A percentile compares a stretch with the other conserved stretches of the same genome.
Evolutionary conservation across 2,329 filamentous ascomycete species (phyloP).

Genomic region (Ustilaginoidea virens): DNA sequence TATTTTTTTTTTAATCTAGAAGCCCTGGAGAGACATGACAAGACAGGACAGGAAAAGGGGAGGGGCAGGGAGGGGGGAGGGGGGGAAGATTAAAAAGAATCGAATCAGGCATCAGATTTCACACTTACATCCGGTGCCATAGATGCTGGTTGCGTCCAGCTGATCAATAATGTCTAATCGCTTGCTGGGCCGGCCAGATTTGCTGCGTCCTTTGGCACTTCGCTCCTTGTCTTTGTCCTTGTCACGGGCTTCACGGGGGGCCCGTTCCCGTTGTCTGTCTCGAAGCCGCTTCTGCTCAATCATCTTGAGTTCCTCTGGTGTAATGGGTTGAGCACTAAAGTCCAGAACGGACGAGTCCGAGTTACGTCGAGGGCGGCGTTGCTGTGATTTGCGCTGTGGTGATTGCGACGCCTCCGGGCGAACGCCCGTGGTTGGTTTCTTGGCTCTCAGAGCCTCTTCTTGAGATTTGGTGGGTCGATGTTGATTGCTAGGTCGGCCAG

Average conservation of each 20-base stretch:
- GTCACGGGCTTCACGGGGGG: conserved; percentile 23
- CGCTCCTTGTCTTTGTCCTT: conserved; percentile 25
- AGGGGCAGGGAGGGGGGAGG: neutral
- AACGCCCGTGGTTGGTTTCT: conserved; percentile 17
- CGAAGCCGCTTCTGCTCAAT: conserved; percentile 19
- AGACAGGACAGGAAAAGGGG: neutral
- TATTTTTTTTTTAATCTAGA: no score
- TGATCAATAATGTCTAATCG: conserved; percentile 88
- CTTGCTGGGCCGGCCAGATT: conserved; percentile 29
- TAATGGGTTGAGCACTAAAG: conserved; percentile 37
- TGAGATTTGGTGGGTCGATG: conserved; percentile 52
- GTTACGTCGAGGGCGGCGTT: conserved; percentile 51
- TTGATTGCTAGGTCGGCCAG: conserved; percentile 21
- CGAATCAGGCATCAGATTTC: no score
- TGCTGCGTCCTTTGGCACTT: conserved; percentile 28
- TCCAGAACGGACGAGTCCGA: conserved; percentile 64
- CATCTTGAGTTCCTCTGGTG: conserved; percentile 33
- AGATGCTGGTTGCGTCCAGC: conserved; percentile 89
- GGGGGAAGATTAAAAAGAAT: neutral
- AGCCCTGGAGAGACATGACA: no score
- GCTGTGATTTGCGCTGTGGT: conserved; percentile 20
- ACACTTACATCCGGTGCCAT: conserved; percentile 71
- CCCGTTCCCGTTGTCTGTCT: conserved; percentile 10
- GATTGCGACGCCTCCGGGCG: conserved; percentile 20
- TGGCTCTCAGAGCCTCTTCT: conserved; percentile 44